Base-by-base conservation (phyloP, 495 filamentous ascomycete genomes). In the Astrocystis sublimbata region DNA sequence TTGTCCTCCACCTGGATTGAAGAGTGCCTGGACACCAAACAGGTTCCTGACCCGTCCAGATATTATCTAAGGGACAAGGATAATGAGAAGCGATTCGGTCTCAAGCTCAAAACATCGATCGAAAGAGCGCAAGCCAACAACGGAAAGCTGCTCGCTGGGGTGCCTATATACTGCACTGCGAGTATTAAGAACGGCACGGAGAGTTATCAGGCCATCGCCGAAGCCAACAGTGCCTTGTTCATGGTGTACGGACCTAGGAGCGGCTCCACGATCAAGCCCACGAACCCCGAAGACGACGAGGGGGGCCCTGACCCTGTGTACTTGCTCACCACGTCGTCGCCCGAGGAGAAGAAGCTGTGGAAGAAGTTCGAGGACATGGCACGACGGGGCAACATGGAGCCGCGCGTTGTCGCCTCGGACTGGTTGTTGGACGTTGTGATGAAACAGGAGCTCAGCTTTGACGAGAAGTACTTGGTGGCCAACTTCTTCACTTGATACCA, bases 371-470 rank as follows among this genome's bases (percentile, higher is more conserved):
- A 87, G 58, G 84, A 89, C 60, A 83, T 93, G 83, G 92, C 90
- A 7, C 72, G 76, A 52, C 86, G 84, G 38, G 84, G 87, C 17
- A 85, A 88, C 62, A 90, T 90, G 79, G 81, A 83, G 38, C 88
- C 91, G 8, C 80, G 87, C 28, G 87, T 99, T 51, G 91, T 96
- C 15, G 83, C 80, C 19, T 81, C 88, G 19, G 92, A 98, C 67
- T 99, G 96, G 96, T 70, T 98, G 65, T 75, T 98, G 66, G 88
- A 92, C 61, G 86, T 91, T 62, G 91, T 91, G 4, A 92, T 98
- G 90, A 86, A 83, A 58, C 94, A 99, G 76, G 78, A 89, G 68
- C 65, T 90, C 47, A 79, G 78, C 19, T 88, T 87, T 73, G 78
- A 86, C 41, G 81, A 86, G 30, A 79, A 78, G 57, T 96, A 92